Conservation (phyloP, 108 stramenopile genomes). For the Mayamaea pseudoterrestris region DNA sequence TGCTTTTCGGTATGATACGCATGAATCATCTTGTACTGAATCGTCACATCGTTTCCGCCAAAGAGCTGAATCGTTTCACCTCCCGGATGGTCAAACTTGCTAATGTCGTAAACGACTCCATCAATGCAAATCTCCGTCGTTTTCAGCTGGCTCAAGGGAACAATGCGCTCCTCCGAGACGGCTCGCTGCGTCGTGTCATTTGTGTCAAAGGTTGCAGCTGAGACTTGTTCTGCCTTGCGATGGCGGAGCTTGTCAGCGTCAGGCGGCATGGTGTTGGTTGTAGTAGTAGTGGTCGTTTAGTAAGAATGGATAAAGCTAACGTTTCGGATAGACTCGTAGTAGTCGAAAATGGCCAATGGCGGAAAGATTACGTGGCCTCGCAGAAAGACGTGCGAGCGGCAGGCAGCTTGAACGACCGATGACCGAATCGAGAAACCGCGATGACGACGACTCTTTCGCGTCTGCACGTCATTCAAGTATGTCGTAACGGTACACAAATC, state of each 20-base stretch:
- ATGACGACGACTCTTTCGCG: too few species aligned
- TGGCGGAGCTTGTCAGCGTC: constrained; percentile 48
- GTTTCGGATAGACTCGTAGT: too few species aligned
- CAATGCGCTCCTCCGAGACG: constrained; percentile 5
- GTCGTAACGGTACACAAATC: too few species aligned
- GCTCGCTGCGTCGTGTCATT: constrained; percentile 12
- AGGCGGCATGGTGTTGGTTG: constrained; percentile 52
- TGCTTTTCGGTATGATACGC: constrained; percentile 79
- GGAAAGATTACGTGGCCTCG: too few species aligned
- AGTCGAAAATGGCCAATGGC: too few species aligned
- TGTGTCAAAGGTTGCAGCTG: constrained; percentile 6
- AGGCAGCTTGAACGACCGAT: too few species aligned
- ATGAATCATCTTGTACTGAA: constrained; percentile 87
- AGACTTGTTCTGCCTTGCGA: constrained; percentile 25
- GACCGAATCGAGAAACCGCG: too few species aligned
- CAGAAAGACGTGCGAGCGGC: too few species aligned
- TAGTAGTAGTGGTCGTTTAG: too few species aligned
- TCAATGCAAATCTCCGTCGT: constrained; percentile 61
- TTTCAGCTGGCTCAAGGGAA: constrained; percentile 28
- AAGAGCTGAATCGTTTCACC: constrained; percentile 70
- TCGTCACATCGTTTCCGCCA: constrained; percentile 84
- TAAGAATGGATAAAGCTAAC: too few species aligned
- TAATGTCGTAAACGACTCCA: constrained; percentile 63
- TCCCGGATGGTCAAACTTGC: constrained; percentile 73
- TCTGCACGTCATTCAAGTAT: too few species aligned